Evolutionary conservation across 2,329 filamentous ascomycete species (phyloP), one percentile per base, ranked within the genome.

Genomic region (Alternaria ventricosa): DNA sequence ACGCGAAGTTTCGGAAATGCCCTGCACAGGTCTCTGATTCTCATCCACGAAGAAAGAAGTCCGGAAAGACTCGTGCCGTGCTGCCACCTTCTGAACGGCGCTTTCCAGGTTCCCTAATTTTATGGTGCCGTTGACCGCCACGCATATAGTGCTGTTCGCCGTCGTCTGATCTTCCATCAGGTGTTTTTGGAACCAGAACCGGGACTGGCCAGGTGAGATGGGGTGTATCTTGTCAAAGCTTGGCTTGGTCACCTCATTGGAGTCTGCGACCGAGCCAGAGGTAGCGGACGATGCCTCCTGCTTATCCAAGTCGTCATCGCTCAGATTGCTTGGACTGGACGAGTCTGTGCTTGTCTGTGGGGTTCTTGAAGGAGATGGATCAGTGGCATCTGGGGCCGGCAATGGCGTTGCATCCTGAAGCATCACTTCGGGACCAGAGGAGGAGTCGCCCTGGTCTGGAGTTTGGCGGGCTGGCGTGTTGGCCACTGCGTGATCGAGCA

Each of bases 131-230:
- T 45, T 69, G 4, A 85, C 45, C 2, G 73, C 62, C 57, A 76
- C 72, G 0, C 54, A 69, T 1, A 76, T 65, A 1, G 80, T 77
- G 28, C 80, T 73, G 65, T 86, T 86, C 63, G 78, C 81, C 2
- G 79, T 78, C 0, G 78, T 81, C 8, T 73, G 72, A 50, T 84
- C 78, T 8, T 81, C 63, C 3, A 83, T 25, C 4, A 71, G 73
- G 7, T 71, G 60, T 5, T 66, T 63, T 0, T 81, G 62, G 60
- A 83, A 82, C 81, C 81, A 85, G 63, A 84, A 82, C 0, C 81
- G 71, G 0, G 78, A 73, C 65, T 85, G 83, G 8, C 71, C 78
- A n/a, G 75, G 75, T 4, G 82, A 83, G 62, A 84, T 79, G 11
- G 49, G 49, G 49, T 70, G 70, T 23, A 27, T 68, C 30, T 51